phyloP scores from a whole-genome alignment of 805 yeast genomes.

The Grigorovia yakushimaensis region DNA sequence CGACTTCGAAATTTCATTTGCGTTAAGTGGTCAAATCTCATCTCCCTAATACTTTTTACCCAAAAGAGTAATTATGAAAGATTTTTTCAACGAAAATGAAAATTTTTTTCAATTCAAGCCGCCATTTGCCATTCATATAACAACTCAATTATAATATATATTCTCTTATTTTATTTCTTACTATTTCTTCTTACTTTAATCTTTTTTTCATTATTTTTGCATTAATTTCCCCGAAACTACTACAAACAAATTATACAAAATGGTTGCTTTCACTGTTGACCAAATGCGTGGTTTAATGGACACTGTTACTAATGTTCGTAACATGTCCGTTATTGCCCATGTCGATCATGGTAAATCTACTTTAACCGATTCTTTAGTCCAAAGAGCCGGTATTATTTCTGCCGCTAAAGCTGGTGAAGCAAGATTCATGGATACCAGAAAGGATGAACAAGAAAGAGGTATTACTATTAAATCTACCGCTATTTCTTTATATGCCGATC shows the following conservation, averaged over 20 bases:
- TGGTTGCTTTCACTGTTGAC: constrained; percentile 52
- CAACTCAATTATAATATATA: neutral
- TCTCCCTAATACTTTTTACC: neutral
- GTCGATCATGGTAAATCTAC: constrained; percentile 99
- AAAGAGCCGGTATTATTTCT: constrained; percentile 98
- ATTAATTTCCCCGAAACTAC: constrained; percentile 1
- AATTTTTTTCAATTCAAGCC: neutral
- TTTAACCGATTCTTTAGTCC: constrained; percentile 97
- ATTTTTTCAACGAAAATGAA: neutral
- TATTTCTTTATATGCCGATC: constrained; percentile 86
- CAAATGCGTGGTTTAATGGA: constrained; percentile 99
- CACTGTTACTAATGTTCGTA: constrained; percentile 99
- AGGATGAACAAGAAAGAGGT: constrained; percentile 99
- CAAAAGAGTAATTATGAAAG: neutral
- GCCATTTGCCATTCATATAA: neutral
- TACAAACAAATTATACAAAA: constrained; percentile 8
- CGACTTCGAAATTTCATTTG: neutral
- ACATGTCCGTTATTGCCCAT: constrained; percentile 99
- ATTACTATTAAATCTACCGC: constrained; percentile 98
- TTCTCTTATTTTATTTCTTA: neutral
- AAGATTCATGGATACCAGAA: constrained; percentile 99
- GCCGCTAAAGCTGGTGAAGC: constrained; percentile 99
- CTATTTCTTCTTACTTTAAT: neutral
- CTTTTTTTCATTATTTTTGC: neutral
- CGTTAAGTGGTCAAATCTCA: neutral